Evolutionary conservation across 176 grass and related monocot genomes (phyloP).

Genomic region (Guadua angustifolia): DNA sequence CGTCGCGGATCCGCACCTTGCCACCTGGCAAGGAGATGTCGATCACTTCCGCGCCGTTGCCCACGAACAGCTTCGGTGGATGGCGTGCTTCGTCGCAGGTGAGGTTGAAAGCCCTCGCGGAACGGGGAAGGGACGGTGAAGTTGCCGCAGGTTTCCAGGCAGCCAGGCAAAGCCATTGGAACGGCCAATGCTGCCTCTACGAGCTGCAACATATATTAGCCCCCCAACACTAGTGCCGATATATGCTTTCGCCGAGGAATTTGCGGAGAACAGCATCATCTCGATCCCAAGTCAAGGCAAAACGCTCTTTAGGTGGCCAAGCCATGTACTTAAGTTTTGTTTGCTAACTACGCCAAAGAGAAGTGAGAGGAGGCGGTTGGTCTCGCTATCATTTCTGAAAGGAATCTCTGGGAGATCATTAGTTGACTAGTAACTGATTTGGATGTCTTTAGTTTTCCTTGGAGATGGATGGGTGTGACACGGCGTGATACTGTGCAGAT

Average conservation of each 20-base stretch:
- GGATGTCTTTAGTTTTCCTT: neutral
- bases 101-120: constrained; percentile 38
- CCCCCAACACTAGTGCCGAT: neutral
- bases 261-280: neutral
- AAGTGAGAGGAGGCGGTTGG: no score
- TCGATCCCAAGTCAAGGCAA: neutral
- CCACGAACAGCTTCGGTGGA: neutral
- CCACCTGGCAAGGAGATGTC: constrained; percentile 27
- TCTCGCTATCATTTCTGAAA: neutral
- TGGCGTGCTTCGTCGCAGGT: constrained; percentile 20
- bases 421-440: neutral
- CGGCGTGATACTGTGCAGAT: neutral
- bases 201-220: neutral
- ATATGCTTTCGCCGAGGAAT: neutral
- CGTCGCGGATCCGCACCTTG: constrained; percentile 25
- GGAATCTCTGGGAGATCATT: neutral
- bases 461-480: neutral
- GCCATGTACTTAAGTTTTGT: no score
- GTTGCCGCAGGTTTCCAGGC: constrained; percentile 28
- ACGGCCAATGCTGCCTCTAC: neutral
- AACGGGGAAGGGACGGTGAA: constrained; percentile 44
- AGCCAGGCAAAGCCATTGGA: constrained; percentile 27
- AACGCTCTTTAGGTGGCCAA: no score
- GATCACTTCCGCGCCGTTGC: neutral
- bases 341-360: no score